Evolutionary conservation across 2,329 filamentous ascomycete species (phyloP).

Genomic region (Fusarium transvaalense): DNA sequence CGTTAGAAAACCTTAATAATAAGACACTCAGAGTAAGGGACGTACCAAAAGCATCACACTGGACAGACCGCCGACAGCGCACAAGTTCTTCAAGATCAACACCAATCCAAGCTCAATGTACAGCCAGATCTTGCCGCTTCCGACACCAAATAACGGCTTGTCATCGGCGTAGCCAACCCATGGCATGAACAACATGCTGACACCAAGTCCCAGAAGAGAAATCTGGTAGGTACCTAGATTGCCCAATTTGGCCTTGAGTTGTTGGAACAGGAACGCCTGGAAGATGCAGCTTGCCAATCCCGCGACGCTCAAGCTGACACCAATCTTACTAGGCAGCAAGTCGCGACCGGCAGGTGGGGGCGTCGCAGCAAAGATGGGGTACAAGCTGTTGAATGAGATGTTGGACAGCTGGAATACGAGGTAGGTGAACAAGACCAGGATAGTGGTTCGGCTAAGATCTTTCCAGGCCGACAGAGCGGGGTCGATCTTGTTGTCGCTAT

Average conservation of each 20-base stretch:
- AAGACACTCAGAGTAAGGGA: rapidly evolving
- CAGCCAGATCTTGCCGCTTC: conserved; percentile 75
- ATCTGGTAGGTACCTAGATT: conserved; percentile 87
- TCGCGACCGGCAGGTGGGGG: conserved; percentile 80
- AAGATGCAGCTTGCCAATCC: conserved; percentile 89
- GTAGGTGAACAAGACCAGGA: conserved; percentile 86
- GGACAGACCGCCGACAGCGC: conserved; percentile 88
- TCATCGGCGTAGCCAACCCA: conserved; percentile 84
- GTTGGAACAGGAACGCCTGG: conserved; percentile 87
- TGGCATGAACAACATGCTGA: conserved; percentile 89
- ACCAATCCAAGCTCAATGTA: conserved; percentile 85
- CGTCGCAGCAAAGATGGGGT: conserved; percentile 90
- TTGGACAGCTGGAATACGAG: conserved; percentile 95
- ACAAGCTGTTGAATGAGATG: conserved; percentile 94
- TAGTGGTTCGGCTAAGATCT: conserved; percentile 81
- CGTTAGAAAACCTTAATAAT: conserved; percentile 4
- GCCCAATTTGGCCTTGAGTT: conserved; percentile 80
- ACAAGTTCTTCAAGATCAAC: conserved; percentile 89
- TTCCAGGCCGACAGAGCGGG: conserved; percentile 56
- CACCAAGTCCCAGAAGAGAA: conserved; percentile 81
- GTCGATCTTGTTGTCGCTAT: conserved; percentile 32
- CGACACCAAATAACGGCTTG: conserved; percentile 66
- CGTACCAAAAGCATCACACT: conserved; percentile 87
- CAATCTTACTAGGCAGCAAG: conserved; percentile 83
- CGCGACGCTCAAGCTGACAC: conserved; percentile 85